Percentiles rank a stretch among this genome's conserved stretches.
phyloP scores from a whole-genome alignment of 192 early-diverging fungal genomes.

The Entomortierella lignicola region DNA sequence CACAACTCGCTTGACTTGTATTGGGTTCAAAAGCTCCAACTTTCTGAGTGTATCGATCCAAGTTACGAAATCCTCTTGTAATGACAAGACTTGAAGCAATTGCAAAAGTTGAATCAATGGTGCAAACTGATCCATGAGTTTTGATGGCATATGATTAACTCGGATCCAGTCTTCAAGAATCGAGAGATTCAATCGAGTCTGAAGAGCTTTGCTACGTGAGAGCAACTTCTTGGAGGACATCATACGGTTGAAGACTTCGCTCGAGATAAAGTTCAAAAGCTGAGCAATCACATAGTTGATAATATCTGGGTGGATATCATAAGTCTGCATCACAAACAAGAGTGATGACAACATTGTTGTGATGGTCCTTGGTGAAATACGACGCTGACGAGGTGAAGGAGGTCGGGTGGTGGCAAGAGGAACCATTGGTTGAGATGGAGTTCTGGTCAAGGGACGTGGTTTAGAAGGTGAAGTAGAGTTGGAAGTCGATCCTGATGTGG shows the following conservation, averaged over 20 bases:
- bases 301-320: conserved; percentile 82
- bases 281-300: conserved; percentile 79
- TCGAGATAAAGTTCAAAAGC: conserved; percentile 80
- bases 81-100: conserved; percentile 83
- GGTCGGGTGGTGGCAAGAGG: conserved; percentile 38
- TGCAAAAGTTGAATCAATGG: conserved; percentile 86
- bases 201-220: conserved; percentile 84
- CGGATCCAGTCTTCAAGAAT: conserved; percentile 89
- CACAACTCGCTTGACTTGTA: conserved; percentile 80
- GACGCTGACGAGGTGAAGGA: conserved; percentile 51
- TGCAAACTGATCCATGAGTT: conserved; percentile 61
- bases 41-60: conserved; percentile 80
- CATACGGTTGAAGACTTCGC: conserved; percentile 89
- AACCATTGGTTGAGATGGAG: conserved; percentile 25
- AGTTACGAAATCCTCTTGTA: conserved; percentile 75
- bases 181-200: conserved; percentile 86
- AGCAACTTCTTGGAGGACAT: conserved; percentile 78
- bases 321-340: conserved; percentile 74
- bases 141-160: conserved; percentile 59
- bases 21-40: conserved; percentile 73
- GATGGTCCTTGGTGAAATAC: conserved; percentile 74
- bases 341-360: conserved; percentile 76
- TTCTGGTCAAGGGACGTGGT: conserved; percentile 23
- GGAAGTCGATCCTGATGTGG: conserved; percentile 1
- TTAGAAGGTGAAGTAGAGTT: conserved; percentile 19